These are phyloP conservation scores for Calonectria leucothoes DNA, from an alignment of 2,329 filamentous ascomycete species.

Conservation along the genomic window DNA sequence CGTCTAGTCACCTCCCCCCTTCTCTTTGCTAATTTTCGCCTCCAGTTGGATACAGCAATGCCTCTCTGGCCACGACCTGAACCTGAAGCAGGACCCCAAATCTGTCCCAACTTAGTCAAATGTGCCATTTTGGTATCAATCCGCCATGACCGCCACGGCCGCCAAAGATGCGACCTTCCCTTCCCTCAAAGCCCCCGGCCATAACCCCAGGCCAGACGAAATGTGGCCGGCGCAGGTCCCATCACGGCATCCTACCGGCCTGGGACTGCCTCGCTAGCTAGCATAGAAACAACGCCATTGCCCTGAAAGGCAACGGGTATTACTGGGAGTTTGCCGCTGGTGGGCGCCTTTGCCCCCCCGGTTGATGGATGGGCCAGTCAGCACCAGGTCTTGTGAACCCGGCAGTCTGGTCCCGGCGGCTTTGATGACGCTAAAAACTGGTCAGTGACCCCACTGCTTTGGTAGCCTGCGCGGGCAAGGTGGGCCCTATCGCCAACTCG, in stretches of 20 bases:
- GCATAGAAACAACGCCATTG: neutral
- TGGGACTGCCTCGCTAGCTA: conserved; percentile 5
- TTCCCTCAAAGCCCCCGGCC: neutral
- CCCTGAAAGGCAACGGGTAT: neutral
- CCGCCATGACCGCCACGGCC: conserved; percentile 25
- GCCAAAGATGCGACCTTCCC: conserved; percentile 23
- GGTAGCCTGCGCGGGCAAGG: conserved; percentile 29
- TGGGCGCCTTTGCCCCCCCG: conserved; percentile 9
- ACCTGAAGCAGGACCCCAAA: conserved; percentile 13
- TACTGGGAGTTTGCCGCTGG: conserved; percentile 13
- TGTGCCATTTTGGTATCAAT: conserved; percentile 20
- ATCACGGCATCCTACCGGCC: conserved; percentile 3
- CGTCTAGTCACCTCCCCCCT: neutral
- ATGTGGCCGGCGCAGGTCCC: conserved; percentile 4
- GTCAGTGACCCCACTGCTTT: conserved; percentile 38
- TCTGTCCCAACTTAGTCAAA: neutral
- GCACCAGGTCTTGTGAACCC: conserved; percentile 34
- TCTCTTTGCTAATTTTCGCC: neutral
- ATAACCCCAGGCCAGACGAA: conserved; percentile 5
- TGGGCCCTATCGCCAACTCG: conserved; percentile 20
- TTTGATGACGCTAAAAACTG: conserved; percentile 44
- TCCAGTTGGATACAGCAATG: neutral
- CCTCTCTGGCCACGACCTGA: conserved; percentile 11
- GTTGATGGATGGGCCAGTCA: conserved; percentile 37
- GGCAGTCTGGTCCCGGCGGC: conserved; percentile 50